Base-by-base conservation (phyloP, 352 stramenopile genomes). In the Phytophthora rubi region DNA sequence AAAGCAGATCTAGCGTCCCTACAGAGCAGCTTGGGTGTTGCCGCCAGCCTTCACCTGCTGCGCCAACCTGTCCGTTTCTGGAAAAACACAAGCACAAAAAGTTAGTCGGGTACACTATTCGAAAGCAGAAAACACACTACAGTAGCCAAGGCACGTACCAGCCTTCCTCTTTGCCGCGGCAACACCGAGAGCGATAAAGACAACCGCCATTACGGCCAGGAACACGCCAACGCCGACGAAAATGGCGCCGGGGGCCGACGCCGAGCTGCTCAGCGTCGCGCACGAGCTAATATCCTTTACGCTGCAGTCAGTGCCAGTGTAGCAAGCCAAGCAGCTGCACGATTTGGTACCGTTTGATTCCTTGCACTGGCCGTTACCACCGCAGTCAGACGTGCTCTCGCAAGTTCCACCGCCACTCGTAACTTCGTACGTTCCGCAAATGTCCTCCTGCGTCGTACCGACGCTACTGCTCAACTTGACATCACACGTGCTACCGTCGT, bases 321-420 rank as follows among this genome's bases (percentile, higher is more conserved):
- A 96, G 68, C 88, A 96, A 0, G 83, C 78, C 53, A 92, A 59
- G 53, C 88, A 96, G 57, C 61, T 83, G 80, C 88, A 96, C 44
- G 80, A 75, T 62, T 82, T 92, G 9, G 77, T 82, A 53, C 86
- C 88, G 39, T 90, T 82, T 6, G 79, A 73, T 6, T 75, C 72
- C 23, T 90, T 72, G 58, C 88, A 96, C 55, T 96, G 86, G 26
- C 88, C 88, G 48, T 96, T 90, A 39, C 76, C 67, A 13, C 85
- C 86, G 65, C 88, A 96, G 62, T 94, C 84, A 0, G 73, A 77
- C 32, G 86, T 90, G 18, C 62, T 80, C 37, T 85, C 62, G 66
- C 88, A 96, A 21, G 82, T 89, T 26, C 76, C 81, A 44, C 88
- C 88, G 35, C 88, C 88, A 23, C 74, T 77, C 44, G 77, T 76